A percentile compares a stretch with the other conserved stretches of the same genome.
phyloP scores from a whole-genome alignment of 352 stramenopile genomes.

The Pythium myriotylum region DNA sequence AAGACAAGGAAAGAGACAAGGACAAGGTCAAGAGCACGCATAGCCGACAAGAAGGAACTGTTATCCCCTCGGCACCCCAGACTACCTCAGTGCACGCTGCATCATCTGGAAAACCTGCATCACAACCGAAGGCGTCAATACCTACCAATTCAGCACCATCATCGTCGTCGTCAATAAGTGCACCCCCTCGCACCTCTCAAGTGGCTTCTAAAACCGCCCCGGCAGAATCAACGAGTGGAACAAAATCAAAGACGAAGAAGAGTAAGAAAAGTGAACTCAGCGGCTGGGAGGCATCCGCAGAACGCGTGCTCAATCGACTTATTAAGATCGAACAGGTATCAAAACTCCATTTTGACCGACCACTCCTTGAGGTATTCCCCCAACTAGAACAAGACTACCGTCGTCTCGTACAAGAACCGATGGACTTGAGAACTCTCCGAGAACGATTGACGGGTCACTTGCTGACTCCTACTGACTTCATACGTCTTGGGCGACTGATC shows the following conservation, averaged over 20 bases:
- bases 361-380: constrained; percentile 74
- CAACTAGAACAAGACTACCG: constrained; percentile 68
- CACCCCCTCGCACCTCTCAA: not conserved
- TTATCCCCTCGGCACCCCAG: not conserved
- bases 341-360: constrained; percentile 82
- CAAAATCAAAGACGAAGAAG: constrained; percentile 62
- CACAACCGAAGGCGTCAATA: not conserved
- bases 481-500: constrained; percentile 71
- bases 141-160: not conserved
- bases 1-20: constrained; percentile 45
- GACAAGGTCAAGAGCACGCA: constrained; percentile 27
- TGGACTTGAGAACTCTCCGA: constrained; percentile 78
- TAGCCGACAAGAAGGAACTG: not conserved
- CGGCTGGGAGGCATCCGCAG: constrained; percentile 67
- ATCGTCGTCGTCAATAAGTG: not conserved
- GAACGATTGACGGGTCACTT: constrained; percentile 62
- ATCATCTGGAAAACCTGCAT: not conserved
- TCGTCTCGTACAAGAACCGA: constrained; percentile 70
- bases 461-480: constrained; percentile 54
- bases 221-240: constrained; percentile 25
- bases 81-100: not conserved
- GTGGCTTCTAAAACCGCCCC: constrained; percentile 42
- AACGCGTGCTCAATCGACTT: constrained; percentile 72
- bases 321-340: constrained; percentile 78
- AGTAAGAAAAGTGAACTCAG: constrained; percentile 80